These are phyloP conservation scores for Diaporthe eres DNA, from an alignment of 2,329 filamentous ascomycete species.

Conservation along the genomic window DNA sequence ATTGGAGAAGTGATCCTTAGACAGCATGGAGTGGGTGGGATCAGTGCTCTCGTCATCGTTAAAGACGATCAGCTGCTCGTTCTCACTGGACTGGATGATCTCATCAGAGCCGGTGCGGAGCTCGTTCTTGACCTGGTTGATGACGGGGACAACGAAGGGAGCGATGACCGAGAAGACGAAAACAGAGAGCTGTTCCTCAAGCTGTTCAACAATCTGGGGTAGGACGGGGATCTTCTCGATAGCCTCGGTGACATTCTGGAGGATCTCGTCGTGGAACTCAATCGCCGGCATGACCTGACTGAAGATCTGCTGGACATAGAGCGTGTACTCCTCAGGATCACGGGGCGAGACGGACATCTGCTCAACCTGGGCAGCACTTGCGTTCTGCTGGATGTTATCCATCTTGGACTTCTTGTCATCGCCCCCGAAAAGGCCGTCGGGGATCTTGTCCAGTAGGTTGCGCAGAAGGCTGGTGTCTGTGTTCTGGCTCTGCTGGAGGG, in stretches of 20 bases:
- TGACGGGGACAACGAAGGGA: conserved; percentile 88
- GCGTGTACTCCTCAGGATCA: conserved; percentile 86
- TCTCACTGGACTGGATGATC: conserved; percentile 86
- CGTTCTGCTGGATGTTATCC: conserved; percentile 84
- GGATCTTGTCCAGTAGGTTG: conserved; percentile 85
- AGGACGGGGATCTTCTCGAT: conserved; percentile 90
- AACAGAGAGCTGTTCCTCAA: conserved; percentile 88
- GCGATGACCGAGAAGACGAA: conserved; percentile 95
- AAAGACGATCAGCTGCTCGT: conserved; percentile 90
- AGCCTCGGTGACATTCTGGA: conserved; percentile 82
- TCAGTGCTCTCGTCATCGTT: conserved; percentile 81
- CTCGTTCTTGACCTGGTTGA: conserved; percentile 88
- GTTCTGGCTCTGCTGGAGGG: conserved; percentile 75
- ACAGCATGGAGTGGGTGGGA: conserved; percentile 95
- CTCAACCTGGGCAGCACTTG: conserved; percentile 80
- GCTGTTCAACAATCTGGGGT: conserved; percentile 86
- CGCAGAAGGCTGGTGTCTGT: conserved; percentile 82
- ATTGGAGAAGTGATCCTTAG: conserved; percentile 95
- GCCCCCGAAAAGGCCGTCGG: conserved; percentile 82
- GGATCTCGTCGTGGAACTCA: conserved; percentile 89
- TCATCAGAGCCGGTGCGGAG: conserved; percentile 88
- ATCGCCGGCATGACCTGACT: conserved; percentile 90
- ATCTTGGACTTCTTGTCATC: conserved; percentile 82
- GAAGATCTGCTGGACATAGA: conserved; percentile 80
- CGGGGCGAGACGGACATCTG: conserved; percentile 81